These are phyloP conservation scores for Kluyveromyces nonfermentans DNA, from an alignment of 805 yeast species.

Conservation along the genomic window DNA sequence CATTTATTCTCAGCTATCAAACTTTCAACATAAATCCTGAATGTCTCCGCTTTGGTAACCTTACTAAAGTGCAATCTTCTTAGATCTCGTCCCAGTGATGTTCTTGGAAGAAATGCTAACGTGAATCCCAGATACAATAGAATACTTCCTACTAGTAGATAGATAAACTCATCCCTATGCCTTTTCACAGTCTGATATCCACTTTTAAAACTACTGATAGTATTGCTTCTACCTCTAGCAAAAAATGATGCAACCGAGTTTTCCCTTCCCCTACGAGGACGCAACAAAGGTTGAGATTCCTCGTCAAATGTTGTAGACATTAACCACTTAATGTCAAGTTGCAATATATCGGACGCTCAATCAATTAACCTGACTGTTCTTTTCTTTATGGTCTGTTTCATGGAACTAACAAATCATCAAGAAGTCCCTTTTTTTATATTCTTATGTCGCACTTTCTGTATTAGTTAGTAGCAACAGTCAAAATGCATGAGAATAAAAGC, in stretches of 20 bases:
- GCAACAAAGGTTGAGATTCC: conserved; percentile 6
- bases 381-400: not conserved
- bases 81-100: conserved; percentile 74
- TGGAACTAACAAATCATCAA: not conserved
- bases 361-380: not conserved
- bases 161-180: conserved; percentile 22
- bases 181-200: conserved; percentile 21
- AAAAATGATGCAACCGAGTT: conserved; percentile 11
- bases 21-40: conserved; percentile 45
- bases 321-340: not conserved
- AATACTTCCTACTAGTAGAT: conserved; percentile 16
- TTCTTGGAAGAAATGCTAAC: conserved; percentile 70
- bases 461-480: too few relatives aligned
- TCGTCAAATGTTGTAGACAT: conserved; percentile 2
- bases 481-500: too few relatives aligned
- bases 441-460: not conserved
- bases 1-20: conserved; percentile 31
- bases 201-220: conserved; percentile 23
- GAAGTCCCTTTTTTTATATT: not conserved
- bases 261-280: conserved; percentile 4
- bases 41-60: conserved; percentile 59
- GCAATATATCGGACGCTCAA: not conserved
- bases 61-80: conserved; percentile 61
- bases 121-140: conserved; percentile 40
- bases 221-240: conserved; percentile 22